Conservation (phyloP, 345 rosid species). For the Corchorus olitorius region DNA sequence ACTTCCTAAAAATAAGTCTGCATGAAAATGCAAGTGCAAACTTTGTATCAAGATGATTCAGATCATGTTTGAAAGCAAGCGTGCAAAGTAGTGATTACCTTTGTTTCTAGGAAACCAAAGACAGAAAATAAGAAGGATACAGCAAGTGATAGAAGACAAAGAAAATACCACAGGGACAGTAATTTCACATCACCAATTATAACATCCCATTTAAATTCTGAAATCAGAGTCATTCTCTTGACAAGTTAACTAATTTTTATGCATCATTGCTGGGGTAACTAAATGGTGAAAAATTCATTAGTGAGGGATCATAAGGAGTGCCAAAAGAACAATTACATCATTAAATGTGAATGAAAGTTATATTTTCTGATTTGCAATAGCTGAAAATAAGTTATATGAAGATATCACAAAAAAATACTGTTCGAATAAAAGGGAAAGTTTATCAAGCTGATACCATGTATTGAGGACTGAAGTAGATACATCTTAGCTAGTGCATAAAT, state of each 20-base stretch:
- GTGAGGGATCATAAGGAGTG: background rate
- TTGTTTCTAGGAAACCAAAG: no score
- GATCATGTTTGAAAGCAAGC: no score
- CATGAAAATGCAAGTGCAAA: no score
- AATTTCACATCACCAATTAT: background rate
- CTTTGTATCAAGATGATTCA: no score
- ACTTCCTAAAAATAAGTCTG: no score
- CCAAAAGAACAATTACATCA: background rate
- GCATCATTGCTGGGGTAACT: background rate
- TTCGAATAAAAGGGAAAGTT: background rate
- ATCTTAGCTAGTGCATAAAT: background rate
- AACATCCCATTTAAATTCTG: background rate
- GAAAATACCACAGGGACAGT: background rate
- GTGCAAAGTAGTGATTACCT: no score
- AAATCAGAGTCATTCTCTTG: background rate
- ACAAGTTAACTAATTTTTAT: background rate
- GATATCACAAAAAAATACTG: background rate
- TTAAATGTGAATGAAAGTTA: background rate
- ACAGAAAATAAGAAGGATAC: background rate
- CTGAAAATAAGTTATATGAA: background rate
- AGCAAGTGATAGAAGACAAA: background rate
- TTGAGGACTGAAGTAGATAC: background rate
- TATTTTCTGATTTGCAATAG: background rate
- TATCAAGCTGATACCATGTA: background rate
- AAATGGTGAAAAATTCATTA: background rate